phyloP scores from a whole-genome alignment of 129 eudicot species.

The Tagetes patula region DNA sequence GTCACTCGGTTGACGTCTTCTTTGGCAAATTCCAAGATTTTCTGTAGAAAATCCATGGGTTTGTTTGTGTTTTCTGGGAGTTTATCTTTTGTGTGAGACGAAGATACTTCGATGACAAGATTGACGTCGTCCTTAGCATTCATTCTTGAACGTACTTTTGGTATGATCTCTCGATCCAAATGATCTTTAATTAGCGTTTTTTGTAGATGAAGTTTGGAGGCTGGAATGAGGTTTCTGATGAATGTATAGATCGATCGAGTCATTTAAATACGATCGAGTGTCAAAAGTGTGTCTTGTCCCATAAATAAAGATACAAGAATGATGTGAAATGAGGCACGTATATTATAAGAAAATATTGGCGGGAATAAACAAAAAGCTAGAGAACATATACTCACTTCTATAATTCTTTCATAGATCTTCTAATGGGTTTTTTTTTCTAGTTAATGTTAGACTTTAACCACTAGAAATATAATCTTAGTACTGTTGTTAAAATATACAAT shows the following conservation, averaged over 20 bases:
- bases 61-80: conserved; percentile 41
- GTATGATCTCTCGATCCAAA: not conserved
- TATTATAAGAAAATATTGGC: not conserved
- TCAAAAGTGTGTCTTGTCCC: not conserved
- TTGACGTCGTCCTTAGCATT: conserved; percentile 47
- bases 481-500: too few relatives aligned
- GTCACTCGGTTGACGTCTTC: conserved; percentile 51
- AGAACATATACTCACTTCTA: not conserved
- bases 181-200: not conserved
- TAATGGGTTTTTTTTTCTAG: not conserved
- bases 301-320: not conserved
- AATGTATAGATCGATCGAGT: not conserved
- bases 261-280: not conserved
- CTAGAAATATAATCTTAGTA: not conserved
- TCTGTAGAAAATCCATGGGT: conserved; percentile 36
- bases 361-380: not conserved
- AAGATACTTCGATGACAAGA: conserved; percentile 42
- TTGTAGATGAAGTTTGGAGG: not conserved
- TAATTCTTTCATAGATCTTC: not conserved
- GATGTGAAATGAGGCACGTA: not conserved
- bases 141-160: conserved; percentile 42
- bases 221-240: not conserved
- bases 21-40: conserved; percentile 52
- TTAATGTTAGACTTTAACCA: not conserved
- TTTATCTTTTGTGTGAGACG: conserved; percentile 18